Evolutionary conservation across 2,329 filamentous ascomycete genomes (phyloP), one percentile per base, ranked within the genome.

Genomic region (Cladophialophora yegresii): DNA sequence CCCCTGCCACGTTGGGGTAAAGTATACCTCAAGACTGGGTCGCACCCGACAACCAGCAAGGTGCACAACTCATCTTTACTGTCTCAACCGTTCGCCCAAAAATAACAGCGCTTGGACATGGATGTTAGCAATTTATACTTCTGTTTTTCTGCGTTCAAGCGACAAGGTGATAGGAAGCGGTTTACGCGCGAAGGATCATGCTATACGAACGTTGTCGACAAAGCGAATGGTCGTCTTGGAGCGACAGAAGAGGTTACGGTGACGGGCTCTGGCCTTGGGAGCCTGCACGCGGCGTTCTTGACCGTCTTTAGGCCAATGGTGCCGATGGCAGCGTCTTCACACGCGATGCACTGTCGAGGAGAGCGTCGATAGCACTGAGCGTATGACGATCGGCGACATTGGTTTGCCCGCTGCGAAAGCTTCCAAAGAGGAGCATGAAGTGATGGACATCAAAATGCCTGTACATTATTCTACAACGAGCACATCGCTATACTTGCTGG

Each of bases 101-200:
- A n/a, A n/a, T 2, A 8, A 4, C 36, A 8, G 16, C 13, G 6
- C 13, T 33, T 45, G 23, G 16, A 13, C 26, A 50, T 3, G 20
- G 23, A 9, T 50, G 1, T 22, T 12, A 5, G 9, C 20, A 23
- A 12, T 7, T 12, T 50, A 22, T 50, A 9, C 16, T 50, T 20
- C 33, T 54, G 10, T 9, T 5, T 54, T 53, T 54, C 50, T 32
- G 66, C 63, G 55, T 63, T 63, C 53, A 51, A 65, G 61, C 60
- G 66, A 61, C 57, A 58, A 61, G 55, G 56, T 16, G 20, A 32
- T 16, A 53, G 45, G 56, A 54, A 53, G 22, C 13, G 40, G 40
- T 5, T 10, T 54, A 28, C 9, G 47, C 32, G 26, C 33, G 43
- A 20, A 9, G 20, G 20, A 32, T 58, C 30, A 40, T 16, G 28